phyloP scores from a whole-genome alignment of 805 yeast genomes.

The Candida yuanshanica region DNA sequence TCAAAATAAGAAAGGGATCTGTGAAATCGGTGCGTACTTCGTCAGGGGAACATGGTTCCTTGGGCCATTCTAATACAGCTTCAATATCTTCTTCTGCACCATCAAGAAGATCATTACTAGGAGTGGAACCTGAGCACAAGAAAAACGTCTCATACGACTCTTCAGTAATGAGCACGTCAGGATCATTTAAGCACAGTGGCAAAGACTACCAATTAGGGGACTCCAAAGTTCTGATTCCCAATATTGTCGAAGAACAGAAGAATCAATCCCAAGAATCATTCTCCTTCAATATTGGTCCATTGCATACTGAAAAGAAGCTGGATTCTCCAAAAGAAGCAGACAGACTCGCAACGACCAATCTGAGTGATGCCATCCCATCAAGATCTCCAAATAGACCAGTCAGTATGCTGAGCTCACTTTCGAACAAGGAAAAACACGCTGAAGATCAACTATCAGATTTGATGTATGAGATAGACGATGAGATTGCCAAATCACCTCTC shows the following conservation, averaged over 20 bases:
- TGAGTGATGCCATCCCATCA: slow-evolving; percentile 22
- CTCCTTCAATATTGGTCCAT: slow-evolving; percentile 18
- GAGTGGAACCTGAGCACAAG: neutral
- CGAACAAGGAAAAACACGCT: neutral
- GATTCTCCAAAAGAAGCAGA: slow-evolving; percentile 7
- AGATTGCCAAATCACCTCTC: slow-evolving; percentile 4
- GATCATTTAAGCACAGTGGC: slow-evolving; percentile 10
- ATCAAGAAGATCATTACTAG: slow-evolving; percentile 3
- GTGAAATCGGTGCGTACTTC: neutral
- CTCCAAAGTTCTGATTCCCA: neutral
- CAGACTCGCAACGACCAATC: slow-evolving; percentile 8
- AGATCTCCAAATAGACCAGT: slow-evolving; percentile 26
- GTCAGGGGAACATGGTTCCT: too few species aligned
- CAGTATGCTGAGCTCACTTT: slow-evolving; percentile 8
- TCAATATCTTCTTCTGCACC: slow-evolving; percentile 3
- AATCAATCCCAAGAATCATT: slow-evolving; percentile 15
- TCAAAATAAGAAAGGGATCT: neutral
- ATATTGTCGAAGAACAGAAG: slow-evolving; percentile 1
- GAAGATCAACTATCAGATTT: slow-evolving; percentile 8
- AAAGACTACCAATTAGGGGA: slow-evolving; percentile 8
- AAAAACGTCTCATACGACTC: slow-evolving; percentile 3
- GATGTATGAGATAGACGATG: slow-evolving; percentile 9
- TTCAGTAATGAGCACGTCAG: slow-evolving; percentile 4
- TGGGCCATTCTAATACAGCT: slow-evolving; percentile 5
- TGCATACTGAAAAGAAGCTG: slow-evolving; percentile 14